Percentiles rank a stretch among this genome's conserved stretches.
phyloP scores from a whole-genome alignment of 1,139 yeast species.

The Lodderomyces oxycetoniae region DNA sequence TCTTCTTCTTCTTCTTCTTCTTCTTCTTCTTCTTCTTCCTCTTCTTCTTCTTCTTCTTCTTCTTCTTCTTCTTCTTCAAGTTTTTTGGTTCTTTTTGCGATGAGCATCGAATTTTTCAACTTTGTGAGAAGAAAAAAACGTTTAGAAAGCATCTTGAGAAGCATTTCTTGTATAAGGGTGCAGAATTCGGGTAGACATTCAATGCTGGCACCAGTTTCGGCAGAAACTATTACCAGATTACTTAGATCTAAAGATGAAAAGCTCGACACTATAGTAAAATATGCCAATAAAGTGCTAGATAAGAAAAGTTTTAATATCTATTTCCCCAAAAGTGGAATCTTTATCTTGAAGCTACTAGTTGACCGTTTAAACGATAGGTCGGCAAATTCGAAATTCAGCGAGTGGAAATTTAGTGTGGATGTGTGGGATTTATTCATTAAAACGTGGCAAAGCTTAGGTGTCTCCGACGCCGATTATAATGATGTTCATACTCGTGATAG shows the following conservation, averaged over 20 bases:
- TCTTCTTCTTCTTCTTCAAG: too few species aligned
- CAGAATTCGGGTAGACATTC: too few species aligned
- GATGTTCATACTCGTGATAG: constrained; percentile 16
- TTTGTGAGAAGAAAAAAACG: too few species aligned
- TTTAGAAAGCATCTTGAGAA: too few species aligned
- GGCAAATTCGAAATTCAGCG: constrained; percentile 23
- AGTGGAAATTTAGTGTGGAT: constrained; percentile 37
- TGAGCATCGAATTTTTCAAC: too few species aligned
- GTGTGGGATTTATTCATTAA: constrained; percentile 47
- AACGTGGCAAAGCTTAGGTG: too few species aligned
- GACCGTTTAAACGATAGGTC: constrained; percentile 57
- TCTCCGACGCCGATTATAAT: constrained; percentile 10
- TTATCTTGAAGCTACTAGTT: constrained; percentile 60
- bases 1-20: too few species aligned
- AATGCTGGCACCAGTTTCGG: constrained; percentile 30
- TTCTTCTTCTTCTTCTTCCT: too few species aligned
- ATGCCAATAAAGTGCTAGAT: constrained; percentile 39
- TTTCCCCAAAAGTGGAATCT: constrained; percentile 58
- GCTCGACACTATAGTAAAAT: constrained; percentile 38
- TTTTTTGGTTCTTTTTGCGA: too few species aligned
- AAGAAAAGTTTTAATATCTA: constrained; percentile 34
- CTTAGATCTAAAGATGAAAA: constrained; percentile 54
- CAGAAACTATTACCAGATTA: constrained; percentile 61
- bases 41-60: too few species aligned
- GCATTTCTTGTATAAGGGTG: too few species aligned